Evolutionary conservation across 2,329 filamentous ascomycete genomes (phyloP), one percentile per base, ranked within the genome.

Genomic region (Pleurostoma richardsiae): DNA sequence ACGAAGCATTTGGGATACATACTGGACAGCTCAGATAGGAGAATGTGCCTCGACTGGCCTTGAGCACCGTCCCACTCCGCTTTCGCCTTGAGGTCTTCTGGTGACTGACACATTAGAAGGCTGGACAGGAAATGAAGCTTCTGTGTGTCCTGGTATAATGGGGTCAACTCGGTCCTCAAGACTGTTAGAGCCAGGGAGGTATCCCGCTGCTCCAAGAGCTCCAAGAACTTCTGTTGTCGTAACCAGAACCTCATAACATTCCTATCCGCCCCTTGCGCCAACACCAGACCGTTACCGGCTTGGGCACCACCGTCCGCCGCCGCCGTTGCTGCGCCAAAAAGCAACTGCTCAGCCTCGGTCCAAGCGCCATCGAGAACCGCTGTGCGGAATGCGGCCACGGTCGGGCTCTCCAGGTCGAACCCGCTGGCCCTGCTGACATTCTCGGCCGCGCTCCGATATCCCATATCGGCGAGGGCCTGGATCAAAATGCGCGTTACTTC

Each of bases 401-500:
- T 86, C 2, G 85, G 80, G 49, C 83, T 94, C 68, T 99, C 94
- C 49, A 99, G 72, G 61, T 92, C 82, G 62, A 81, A 95, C 1
- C 90, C 91, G 60, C 92, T 97, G 65, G 95, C 88, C 50, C 79
- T 76, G 59, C 82, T 86, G 48, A 99, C 73, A 50, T 78, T 82
- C 40, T 81, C 76, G 28, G 94, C 92, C 10, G 92, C 88, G 10
- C 75, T 73, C 49, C 83, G 75, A 61, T 97, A 96, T 3, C 94
- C 94, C 70, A 99, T 77, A 63, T 96, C 92, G 28, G 83, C 81
- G 53, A 99, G 70, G 33, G 90, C 88, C 67, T 99, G 94, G 59
- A 99, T 94, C 57, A 99, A 69, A 53, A 97, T 86, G 45, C 94
- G 79, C 4, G 92, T 95, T 40, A 97, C 86, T 70, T 99, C 92